Percentiles rank a stretch among this genome's conserved stretches.
Conservation (phyloP, 164 flowering plant species). For the Stephania cephalantha region DNA sequence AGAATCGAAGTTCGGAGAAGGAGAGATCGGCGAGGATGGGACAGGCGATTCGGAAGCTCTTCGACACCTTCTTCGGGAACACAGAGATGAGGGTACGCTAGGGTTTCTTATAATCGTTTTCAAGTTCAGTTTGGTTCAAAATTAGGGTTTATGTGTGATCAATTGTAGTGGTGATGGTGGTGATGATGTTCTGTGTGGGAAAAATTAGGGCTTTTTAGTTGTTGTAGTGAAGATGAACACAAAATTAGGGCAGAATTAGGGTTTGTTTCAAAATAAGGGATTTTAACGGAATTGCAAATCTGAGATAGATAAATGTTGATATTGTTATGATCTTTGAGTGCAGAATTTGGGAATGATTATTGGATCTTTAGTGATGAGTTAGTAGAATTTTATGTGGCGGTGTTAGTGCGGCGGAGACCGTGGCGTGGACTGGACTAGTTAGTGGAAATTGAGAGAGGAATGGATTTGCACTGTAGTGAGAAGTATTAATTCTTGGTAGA, state of each 20-base stretch:
- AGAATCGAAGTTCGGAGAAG: background rate
- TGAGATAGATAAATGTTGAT: background rate
- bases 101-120: background rate
- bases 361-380: background rate
- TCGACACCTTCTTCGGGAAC: conserved; percentile 93
- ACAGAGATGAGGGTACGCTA: conserved; percentile 78
- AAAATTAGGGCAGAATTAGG: background rate
- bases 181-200: background rate
- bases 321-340: background rate
- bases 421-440: background rate
- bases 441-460: too few relatives aligned
- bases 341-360: background rate
- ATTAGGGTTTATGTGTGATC: background rate
- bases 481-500: too few relatives aligned
- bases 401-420: background rate
- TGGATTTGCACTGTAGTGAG: too few relatives aligned
- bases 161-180: background rate
- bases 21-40: conserved; percentile 50
- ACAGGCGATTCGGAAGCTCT: conserved; percentile 92
- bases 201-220: background rate
- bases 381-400: background rate
- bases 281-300: background rate
- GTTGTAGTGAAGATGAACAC: background rate
- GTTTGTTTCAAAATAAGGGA: background rate
- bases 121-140: background rate